These are phyloP conservation scores for Penicillium pulvis DNA, from an alignment of 495 filamentous ascomycete genomes.

Conservation along the genomic window DNA sequence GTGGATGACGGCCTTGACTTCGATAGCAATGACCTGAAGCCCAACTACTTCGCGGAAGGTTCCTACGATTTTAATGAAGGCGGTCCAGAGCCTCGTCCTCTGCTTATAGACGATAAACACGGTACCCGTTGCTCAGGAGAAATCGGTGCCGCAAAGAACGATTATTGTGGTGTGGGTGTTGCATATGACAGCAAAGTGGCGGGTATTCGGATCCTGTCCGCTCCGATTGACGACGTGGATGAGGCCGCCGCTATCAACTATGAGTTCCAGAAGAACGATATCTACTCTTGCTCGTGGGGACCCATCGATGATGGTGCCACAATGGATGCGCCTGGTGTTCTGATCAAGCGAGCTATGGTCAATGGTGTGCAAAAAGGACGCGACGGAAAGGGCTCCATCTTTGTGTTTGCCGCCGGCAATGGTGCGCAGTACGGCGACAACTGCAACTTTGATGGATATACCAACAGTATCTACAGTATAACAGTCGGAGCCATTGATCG, in stretches of 20 bases:
- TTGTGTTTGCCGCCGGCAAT: conserved; percentile 96
- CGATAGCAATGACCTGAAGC: conserved; percentile 91
- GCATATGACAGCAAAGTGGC: conserved; percentile 90
- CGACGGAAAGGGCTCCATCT: conserved; percentile 82
- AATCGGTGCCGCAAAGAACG: conserved; percentile 84
- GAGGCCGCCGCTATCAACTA: conserved; percentile 93
- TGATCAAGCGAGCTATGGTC: conserved; percentile 88
- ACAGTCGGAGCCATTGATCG: conserved; percentile 93
- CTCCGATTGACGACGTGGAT: conserved; percentile 86
- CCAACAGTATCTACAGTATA: conserved; percentile 98
- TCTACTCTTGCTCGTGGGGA: conserved; percentile 99
- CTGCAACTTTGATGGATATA: conserved; percentile 99
- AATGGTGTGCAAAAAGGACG: conserved; percentile 91
- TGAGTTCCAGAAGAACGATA: conserved; percentile 86
- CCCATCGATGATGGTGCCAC: conserved; percentile 88
- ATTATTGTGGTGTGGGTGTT: conserved; percentile 94
- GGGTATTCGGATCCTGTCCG: conserved; percentile 87
- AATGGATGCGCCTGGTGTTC: conserved; percentile 90
- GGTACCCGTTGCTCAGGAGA: conserved; percentile 95
- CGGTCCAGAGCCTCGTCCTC: conserved; percentile 73
- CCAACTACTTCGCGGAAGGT: conserved; percentile 86
- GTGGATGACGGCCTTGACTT: conserved; percentile 97
- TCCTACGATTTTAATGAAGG: conserved; percentile 97
- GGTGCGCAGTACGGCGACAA: conserved; percentile 87
- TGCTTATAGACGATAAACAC: conserved; percentile 78